Base-by-base conservation (phyloP, 148 eudicot genomes). In the Vaccinium myrtillus region DNA sequence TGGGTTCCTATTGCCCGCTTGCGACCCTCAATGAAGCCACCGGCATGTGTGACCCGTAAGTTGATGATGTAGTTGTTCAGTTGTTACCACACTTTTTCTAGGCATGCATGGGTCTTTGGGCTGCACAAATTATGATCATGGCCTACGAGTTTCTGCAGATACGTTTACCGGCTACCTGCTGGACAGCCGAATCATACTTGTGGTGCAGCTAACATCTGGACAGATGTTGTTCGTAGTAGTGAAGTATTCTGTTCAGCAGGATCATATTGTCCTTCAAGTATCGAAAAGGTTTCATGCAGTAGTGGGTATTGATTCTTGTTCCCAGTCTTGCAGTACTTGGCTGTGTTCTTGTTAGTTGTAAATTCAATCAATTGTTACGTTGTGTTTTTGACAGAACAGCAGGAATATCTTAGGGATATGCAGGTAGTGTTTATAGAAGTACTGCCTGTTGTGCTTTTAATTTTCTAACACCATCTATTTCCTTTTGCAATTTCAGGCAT, bases 171-270 rank as follows among this genome's bases (percentile, higher is more conserved):
- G 82, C 88, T 92, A 46, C 98, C 99, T 27, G 80, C 92, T 80
- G 95, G 91, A 65, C 83, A 84, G 53, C 74, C 86, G 51, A 91
- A 90, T 85, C 98, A 92, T 86, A 92, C 91, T 7, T 97, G 99
- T 86, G 99, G 99, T n/a, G 99, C 94, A 81, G 99, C 99, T 55
- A 93, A 97, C 82, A 88, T 88, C 48, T 97, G 99, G 99, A 93
- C 98, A 65, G 96, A 94, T 90, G 76, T 89, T 78, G 79, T 77
- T 61, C 88, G 83, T 30, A 90, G 92, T 84, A 61, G 58, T 8
- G 90, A 94, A 82, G 70, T 94, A 30, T 97, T 97, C 86, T 97
- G 99, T 87, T 87, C 99, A 79, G 92, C 93, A 43, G 99, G 99
- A 86, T 93, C 91, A 30, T 94, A 93, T 78, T 97, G 99, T 86